Percentiles rank a stretch among this genome's conserved stretches.
These are phyloP conservation scores for Paramecium sexaurelia DNA, from an alignment of 73 alveolate genomes.

Conservation along the genomic window DNA sequence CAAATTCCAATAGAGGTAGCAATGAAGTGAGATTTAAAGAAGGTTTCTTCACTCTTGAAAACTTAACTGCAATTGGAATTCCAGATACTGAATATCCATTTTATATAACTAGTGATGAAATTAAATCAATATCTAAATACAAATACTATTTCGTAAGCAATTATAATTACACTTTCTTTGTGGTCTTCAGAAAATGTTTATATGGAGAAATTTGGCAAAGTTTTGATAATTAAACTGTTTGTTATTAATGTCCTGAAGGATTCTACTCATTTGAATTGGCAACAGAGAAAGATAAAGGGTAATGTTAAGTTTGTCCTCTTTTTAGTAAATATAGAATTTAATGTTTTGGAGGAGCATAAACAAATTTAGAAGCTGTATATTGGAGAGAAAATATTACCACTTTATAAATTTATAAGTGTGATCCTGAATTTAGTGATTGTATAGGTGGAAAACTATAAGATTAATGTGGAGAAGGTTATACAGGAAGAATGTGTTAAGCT, in stretches of 20 bases:
- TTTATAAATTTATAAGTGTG: neutral
- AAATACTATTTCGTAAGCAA: neutral
- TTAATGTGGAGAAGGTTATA: conserved; percentile 28
- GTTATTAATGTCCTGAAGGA: neutral
- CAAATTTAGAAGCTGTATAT: neutral
- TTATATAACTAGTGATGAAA: neutral
- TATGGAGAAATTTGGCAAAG: conserved; percentile 31
- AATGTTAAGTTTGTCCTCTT: conserved; percentile 22
- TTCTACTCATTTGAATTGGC: conserved; percentile 27
- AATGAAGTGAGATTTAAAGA: conserved; percentile 24
- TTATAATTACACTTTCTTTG: neutral
- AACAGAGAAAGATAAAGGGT: neutral
- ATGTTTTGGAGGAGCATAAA: conserved; percentile 54
- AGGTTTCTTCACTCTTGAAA: neutral
- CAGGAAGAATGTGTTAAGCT: conserved; percentile 19
- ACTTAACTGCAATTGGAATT: neutral
- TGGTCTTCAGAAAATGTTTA: neutral
- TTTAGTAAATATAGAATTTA: neutral
- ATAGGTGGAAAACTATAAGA: neutral
- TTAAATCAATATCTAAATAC: neutral
- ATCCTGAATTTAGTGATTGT: neutral
- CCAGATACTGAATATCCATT: neutral
- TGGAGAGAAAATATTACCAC: conserved; percentile 38
- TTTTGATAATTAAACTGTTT: neutral
- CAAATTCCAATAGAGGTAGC: neutral